Evolutionary conservation across 768 basidiomycete genomes (phyloP).

Genomic region (Mycena vulgaris): DNA sequence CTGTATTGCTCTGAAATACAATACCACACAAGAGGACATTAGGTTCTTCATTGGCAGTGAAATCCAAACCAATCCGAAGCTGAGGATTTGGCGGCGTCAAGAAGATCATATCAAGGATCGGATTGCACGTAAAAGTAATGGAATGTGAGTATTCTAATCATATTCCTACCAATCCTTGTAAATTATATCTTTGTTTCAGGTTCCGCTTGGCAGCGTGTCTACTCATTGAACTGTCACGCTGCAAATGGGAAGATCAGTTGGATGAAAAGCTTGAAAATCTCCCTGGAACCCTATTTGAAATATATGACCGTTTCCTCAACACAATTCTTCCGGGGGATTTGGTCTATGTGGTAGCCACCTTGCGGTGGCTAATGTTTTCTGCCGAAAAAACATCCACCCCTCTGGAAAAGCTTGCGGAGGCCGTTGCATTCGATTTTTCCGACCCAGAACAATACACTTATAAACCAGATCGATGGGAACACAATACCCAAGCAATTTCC

Average conservation of each 20-base stretch:
- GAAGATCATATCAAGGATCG: not conserved
- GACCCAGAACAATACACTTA: not conserved
- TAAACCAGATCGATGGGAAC: not conserved
- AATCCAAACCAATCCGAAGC: not conserved
- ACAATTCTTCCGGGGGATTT: not conserved
- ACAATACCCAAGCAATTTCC: not conserved
- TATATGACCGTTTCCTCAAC: conserved; percentile 10
- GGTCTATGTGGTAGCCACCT: not conserved
- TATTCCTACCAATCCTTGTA: not conserved
- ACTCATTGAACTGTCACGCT: not conserved
- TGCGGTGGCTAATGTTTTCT: conserved; percentile 3
- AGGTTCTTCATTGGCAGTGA: not conserved
- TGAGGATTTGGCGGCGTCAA: not conserved
- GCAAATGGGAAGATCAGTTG: not conserved
- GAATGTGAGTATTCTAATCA: not conserved
- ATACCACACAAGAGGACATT: not conserved
- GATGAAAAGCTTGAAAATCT: not conserved
- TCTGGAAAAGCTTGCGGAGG: not conserved
- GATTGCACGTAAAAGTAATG: not conserved
- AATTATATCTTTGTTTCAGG: not conserved
- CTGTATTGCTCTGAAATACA: not conserved
- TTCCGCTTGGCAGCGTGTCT: conserved; percentile 18
- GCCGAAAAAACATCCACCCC: not conserved
- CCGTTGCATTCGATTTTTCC: conserved; percentile 13
- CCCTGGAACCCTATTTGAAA: not conserved